Evolutionary conservation across 2,329 filamentous ascomycete genomes (phyloP).

Genomic region (Tympanopsis confertula): DNA sequence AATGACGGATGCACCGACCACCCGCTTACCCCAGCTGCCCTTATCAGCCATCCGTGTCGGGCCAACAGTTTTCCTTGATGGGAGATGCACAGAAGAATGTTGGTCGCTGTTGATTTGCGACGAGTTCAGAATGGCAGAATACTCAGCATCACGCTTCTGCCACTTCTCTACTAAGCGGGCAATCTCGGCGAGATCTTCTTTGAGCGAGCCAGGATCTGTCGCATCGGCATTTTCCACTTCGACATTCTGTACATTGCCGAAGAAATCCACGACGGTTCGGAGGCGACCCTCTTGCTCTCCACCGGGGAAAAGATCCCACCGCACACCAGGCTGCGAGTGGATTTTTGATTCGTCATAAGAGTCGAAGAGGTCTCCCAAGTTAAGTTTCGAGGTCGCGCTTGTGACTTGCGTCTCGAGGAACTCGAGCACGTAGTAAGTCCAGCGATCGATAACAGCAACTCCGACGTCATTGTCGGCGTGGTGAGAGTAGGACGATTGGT

Average conservation of each 20-base stretch:
- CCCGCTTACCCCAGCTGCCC: neutral
- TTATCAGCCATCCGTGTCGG: neutral
- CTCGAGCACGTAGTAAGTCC: conserved; percentile 96
- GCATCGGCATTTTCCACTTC: conserved; percentile 60
- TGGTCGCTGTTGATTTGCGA: neutral
- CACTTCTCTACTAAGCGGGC: conserved; percentile 45
- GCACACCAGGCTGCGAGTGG: conserved; percentile 79
- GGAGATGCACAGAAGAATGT: neutral
- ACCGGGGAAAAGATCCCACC: conserved; percentile 89
- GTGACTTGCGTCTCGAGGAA: conserved; percentile 86
- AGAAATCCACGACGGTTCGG: conserved; percentile 87
- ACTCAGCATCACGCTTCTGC: neutral
- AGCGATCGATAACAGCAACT: conserved; percentile 94
- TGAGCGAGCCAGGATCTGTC: neutral
- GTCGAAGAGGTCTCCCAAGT: conserved; percentile 86
- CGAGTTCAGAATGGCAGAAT: no score
- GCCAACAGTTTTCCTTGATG: neutral
- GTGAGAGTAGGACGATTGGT: conserved; percentile 93
- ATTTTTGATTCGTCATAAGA: conserved; percentile 93
- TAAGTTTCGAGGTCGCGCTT: conserved; percentile 77
- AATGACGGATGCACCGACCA: neutral
- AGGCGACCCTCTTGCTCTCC: conserved; percentile 67
- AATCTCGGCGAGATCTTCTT: conserved; percentile 47
- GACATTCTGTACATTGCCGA: conserved; percentile 94
- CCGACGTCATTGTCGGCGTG: conserved; percentile 97